Evolutionary conservation across 176 grass and related monocot species (phyloP).

Genomic region (Leersia perrieri): DNA sequence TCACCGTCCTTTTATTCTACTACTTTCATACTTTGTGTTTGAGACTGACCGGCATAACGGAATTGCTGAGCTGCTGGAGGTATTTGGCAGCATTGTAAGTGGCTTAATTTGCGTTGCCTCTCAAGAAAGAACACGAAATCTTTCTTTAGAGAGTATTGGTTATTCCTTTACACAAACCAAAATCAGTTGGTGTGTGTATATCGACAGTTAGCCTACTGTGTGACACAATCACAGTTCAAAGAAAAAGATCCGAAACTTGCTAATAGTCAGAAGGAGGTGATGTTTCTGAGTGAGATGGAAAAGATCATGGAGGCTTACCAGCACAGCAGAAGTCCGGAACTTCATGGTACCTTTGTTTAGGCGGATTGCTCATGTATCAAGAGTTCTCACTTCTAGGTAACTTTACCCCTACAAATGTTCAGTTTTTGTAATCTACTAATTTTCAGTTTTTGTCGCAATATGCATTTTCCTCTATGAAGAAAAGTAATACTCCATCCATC

Average conservation of each 20-base stretch:
- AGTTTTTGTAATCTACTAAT: no score
- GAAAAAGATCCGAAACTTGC: conserved; percentile 94
- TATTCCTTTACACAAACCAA: conserved; percentile 90
- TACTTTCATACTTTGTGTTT: conserved; percentile 83
- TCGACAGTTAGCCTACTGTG: conserved; percentile 89
- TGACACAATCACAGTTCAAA: conserved; percentile 83
- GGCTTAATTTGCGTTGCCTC: conserved; percentile 85
- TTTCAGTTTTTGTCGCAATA: neutral
- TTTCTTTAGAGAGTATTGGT: conserved; percentile 79
- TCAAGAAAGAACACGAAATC: conserved; percentile 96
- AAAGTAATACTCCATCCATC: neutral
- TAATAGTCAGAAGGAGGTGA: conserved; percentile 96
- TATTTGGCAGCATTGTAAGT: conserved; percentile 90
- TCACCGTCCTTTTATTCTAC: conserved; percentile 91
- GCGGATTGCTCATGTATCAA: conserved; percentile 77
- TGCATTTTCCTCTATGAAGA: neutral
- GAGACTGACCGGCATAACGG: conserved; percentile 92
- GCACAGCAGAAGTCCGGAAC: conserved; percentile 76
- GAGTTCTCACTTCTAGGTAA: conserved; percentile 93
- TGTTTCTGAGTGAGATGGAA: conserved; percentile 95
- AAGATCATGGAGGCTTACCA: conserved; percentile 87
- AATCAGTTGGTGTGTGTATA: conserved; percentile 79
- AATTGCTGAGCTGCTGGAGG: conserved; percentile 89
- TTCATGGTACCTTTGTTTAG: conserved; percentile 90
- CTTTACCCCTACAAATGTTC: neutral